Evolutionary conservation across 768 basidiomycete genomes (phyloP), one percentile per base, ranked within the genome.

Genomic region (Collybia nuda): DNA sequence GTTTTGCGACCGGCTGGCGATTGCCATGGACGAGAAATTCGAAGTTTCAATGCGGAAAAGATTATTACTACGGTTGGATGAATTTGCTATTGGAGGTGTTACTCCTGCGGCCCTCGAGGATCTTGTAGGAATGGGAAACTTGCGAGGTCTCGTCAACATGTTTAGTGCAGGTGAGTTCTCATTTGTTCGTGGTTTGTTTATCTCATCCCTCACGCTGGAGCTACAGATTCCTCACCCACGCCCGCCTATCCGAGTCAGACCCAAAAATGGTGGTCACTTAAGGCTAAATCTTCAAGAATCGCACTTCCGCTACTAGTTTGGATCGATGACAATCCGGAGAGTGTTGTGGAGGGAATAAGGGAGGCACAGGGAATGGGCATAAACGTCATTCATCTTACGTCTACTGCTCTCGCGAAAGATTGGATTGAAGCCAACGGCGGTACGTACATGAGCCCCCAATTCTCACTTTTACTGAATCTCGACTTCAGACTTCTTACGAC

Each of bases 361-460:
- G 36, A 48, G 39, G 67, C 68, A 1, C 28, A 23, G 11, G 22
- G 18, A 5, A 24, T 50, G 7, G 60, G 60, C 5, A 56, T 67
- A 17, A 47, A 52, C 1, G 62, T 66, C 17, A n/a, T 68, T 3
- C 50, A 62, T 14, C 40, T 67, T 5, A 44, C 56, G 3, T 70
- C 68, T 0, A 70, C 68, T 2, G 61, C 62, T 1, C 36, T 48
- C 1, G 62, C 66, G 7, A 67, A 61, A 40, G 44, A 56, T 3
- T 70, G 66, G 67, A 56, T 68, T 2, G 56, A 63, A 6, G 58
- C 44, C 18, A 57, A 68, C 40, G 21, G 56, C 37, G 61, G 68
- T 68, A 45, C 15, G 40, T 23, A 32, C 7, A 12, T 2, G 7
- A 22, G 15, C 21, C n/a, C 2, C 15, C 36, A 2, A 18, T 4